A percentile compares a stretch with the other conserved stretches of the same genome.
Conservation (phyloP, 208 protist species). For the Wallacemonas sp. region DNA sequence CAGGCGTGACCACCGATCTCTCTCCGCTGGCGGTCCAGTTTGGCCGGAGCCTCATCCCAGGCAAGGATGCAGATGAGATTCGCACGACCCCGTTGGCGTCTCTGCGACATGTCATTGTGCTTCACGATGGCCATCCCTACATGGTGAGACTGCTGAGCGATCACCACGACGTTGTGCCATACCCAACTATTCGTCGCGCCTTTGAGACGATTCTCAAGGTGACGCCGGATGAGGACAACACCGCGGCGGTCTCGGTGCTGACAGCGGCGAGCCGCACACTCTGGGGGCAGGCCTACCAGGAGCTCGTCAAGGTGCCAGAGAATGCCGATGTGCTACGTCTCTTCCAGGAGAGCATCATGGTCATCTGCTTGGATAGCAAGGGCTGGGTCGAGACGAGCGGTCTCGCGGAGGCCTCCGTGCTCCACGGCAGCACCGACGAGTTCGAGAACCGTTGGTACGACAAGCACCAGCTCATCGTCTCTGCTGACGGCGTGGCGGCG, state of each 20-base stretch:
- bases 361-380: slow-evolving; percentile 76
- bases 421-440: slow-evolving; percentile 77
- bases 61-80: slow-evolving; percentile 55
- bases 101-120: slow-evolving; percentile 76
- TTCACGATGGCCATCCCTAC: slow-evolving; percentile 83
- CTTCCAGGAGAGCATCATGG: slow-evolving; percentile 72
- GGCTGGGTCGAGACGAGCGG: slow-evolving; percentile 43
- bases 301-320: slow-evolving; percentile 73
- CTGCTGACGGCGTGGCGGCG: slow-evolving; percentile 75
- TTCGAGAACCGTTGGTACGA: slow-evolving; percentile 93
- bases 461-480: slow-evolving; percentile 92
- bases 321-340: slow-evolving; percentile 69
- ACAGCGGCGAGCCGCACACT: slow-evolving; percentile 73
- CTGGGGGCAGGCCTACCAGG: slow-evolving; percentile 80
- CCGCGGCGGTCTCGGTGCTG: slow-evolving; percentile 79
- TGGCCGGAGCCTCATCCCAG: slow-evolving; percentile 72
- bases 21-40: slow-evolving; percentile 73
- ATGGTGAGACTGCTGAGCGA: slow-evolving; percentile 74
- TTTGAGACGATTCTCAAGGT: slow-evolving; percentile 79
- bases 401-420: slow-evolving; percentile 46
- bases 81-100: slow-evolving; percentile 61
- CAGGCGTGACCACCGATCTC: slow-evolving; percentile 38
- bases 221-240: slow-evolving; percentile 79
- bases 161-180: slow-evolving; percentile 38
- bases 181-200: slow-evolving; percentile 50